Evolutionary conservation across 2,329 filamentous ascomycete species (phyloP).

Genomic region (Cladosporium colombiae): DNA sequence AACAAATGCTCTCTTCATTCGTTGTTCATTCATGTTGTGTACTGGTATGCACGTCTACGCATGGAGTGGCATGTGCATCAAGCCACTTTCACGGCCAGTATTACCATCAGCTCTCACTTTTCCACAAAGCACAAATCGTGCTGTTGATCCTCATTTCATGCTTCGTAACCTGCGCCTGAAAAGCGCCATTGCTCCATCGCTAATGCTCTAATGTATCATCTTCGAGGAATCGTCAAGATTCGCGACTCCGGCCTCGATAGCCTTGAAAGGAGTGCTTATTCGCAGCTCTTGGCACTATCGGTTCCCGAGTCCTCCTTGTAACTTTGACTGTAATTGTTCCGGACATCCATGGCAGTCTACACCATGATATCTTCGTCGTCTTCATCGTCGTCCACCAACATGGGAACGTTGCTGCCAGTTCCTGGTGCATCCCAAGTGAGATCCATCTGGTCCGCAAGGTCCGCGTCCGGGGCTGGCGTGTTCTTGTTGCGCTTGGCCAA

Average conservation of each 20-base stretch:
- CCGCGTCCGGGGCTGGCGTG: conserved; percentile 32
- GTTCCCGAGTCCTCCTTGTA: background rate
- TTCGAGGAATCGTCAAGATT: background rate
- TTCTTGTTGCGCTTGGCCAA: conserved; percentile 51
- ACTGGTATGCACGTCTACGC: background rate
- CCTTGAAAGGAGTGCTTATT: background rate
- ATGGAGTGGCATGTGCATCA: background rate
- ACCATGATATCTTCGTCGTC: conserved; percentile 39
- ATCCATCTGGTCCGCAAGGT: conserved; percentile 41
- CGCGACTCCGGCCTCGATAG: background rate
- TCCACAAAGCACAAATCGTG: background rate
- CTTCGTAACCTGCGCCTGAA: conserved; percentile 18
- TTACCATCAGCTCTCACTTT: background rate
- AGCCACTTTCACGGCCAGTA: background rate
- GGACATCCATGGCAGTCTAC: background rate
- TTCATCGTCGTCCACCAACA: conserved; percentile 23
- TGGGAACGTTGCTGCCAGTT: conserved; percentile 4
- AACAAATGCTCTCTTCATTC: background rate
- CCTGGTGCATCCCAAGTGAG: conserved; percentile 33
- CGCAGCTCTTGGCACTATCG: background rate
- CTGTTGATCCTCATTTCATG: conserved; percentile 13
- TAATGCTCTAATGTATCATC: conserved; percentile 10
- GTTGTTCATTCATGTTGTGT: background rate
- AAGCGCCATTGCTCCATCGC: conserved; percentile 19
- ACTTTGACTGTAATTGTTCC: background rate